Evolutionary conservation across 352 stramenopile species (phyloP).

Genomic region (Halophytophthora batemanensis): DNA sequence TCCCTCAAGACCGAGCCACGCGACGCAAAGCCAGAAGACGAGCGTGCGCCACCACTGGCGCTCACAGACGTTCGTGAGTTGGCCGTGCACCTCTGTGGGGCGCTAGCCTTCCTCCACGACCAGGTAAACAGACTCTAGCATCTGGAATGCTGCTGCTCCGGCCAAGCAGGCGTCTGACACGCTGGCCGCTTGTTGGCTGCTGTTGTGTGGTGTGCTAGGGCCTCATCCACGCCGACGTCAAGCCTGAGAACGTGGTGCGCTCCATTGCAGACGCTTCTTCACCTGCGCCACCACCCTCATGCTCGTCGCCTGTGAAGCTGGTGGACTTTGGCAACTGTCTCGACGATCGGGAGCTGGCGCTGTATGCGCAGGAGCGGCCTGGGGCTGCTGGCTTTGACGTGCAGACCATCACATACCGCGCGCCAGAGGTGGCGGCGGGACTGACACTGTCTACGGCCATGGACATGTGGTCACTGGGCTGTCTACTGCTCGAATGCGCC

Average conservation of each 20-base stretch:
- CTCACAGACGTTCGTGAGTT: slow-evolving; percentile 48
- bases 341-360: slow-evolving; percentile 30
- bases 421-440: slow-evolving; percentile 65
- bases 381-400: slow-evolving; percentile 55
- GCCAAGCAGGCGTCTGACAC: no score
- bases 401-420: slow-evolving; percentile 71
- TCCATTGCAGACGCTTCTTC: slow-evolving; percentile 14
- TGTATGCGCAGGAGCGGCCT: slow-evolving; percentile 31
- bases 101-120: slow-evolving; percentile 58
- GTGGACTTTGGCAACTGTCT: slow-evolving; percentile 82
- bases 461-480: slow-evolving; percentile 82
- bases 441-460: slow-evolving; percentile 54
- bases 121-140: no score
- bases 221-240: slow-evolving; percentile 74
- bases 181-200: no score
- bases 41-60: slow-evolving; percentile 20
- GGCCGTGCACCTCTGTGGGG: slow-evolving; percentile 60
- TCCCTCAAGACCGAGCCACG: slow-evolving; percentile 3
- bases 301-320: slow-evolving; percentile 46
- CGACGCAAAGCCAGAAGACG: slow-evolving; percentile 1
- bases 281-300: slow-evolving; percentile 1
- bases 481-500: slow-evolving; percentile 62
- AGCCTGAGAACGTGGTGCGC: slow-evolving; percentile 69
- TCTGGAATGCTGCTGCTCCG: no score
- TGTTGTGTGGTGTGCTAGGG: no score